Conservation (phyloP, 2,329 filamentous ascomycete species). For the Fusarium sp. region DNA sequence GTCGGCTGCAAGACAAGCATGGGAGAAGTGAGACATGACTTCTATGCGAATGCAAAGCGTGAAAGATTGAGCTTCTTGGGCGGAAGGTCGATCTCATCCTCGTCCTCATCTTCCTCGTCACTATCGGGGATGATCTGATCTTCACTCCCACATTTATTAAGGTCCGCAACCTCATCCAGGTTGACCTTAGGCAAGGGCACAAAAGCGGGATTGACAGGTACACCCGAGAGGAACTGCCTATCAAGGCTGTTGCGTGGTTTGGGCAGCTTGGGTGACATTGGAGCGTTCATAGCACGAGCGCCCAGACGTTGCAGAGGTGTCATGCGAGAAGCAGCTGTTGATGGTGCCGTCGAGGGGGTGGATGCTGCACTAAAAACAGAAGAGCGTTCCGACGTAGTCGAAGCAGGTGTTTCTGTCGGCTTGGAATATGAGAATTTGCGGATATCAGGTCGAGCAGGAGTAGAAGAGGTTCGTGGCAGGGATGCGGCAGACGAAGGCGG, state of each 20-base stretch:
- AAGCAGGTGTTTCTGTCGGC: constrained; percentile 52
- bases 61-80: constrained; percentile 61
- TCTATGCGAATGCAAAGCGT: constrained; percentile 58
- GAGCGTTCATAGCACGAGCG: constrained; percentile 54
- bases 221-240: constrained; percentile 49
- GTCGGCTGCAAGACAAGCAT: neutral
- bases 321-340: constrained; percentile 58
- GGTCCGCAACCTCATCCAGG: constrained; percentile 63
- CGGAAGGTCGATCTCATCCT: constrained; percentile 49
- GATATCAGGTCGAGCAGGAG: constrained; percentile 51
- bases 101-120: constrained; percentile 59
- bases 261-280: constrained; percentile 48
- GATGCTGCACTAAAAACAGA: constrained; percentile 54
- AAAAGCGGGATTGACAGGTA: constrained; percentile 65
- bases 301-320: constrained; percentile 68
- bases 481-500: constrained; percentile 46
- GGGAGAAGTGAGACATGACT: constrained; percentile 1
- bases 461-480: constrained; percentile 41
- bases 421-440: constrained; percentile 53
- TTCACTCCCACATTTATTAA: constrained; percentile 67
- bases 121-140: constrained; percentile 68
- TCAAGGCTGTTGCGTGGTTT: constrained; percentile 46
- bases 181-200: constrained; percentile 68
- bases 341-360: constrained; percentile 57
- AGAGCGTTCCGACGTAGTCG: constrained; percentile 52